phyloP scores from a whole-genome alignment of 768 basidiomycete genomes.

The Boletus rex-veris region DNA sequence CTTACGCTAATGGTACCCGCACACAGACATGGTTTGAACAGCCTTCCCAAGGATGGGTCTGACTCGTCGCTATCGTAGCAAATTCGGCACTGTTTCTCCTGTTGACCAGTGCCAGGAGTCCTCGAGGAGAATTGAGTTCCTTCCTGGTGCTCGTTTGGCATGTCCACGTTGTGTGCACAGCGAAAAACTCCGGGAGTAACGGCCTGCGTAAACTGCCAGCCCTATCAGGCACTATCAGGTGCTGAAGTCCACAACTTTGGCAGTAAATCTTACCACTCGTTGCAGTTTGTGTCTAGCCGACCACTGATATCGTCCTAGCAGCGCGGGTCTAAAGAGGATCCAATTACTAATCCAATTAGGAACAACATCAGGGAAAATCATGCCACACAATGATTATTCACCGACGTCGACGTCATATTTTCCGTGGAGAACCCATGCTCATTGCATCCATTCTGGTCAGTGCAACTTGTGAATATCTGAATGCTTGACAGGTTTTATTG shows the following conservation, averaged over 20 bases:
- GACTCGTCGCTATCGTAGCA: slow-evolving; percentile 69
- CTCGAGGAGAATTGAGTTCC: not conserved
- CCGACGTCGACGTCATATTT: not conserved
- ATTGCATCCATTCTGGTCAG: not conserved
- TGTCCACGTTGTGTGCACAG: slow-evolving; percentile 9
- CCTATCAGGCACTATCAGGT: slow-evolving; percentile 1
- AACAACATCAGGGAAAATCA: slow-evolving; percentile 1
- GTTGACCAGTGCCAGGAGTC: slow-evolving; percentile 16
- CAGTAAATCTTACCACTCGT: slow-evolving; percentile 3
- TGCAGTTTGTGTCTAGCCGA: not conserved
- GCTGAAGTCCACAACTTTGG: not conserved
- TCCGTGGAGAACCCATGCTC: not conserved
- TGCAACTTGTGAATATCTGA: slow-evolving; percentile 1
- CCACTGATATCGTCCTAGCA: not conserved
- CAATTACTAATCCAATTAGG: not conserved
- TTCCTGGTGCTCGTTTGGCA: slow-evolving; percentile 16
- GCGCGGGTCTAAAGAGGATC: slow-evolving; percentile 5
- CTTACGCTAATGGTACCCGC: slow-evolving; percentile 72
- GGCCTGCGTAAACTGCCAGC: not conserved
- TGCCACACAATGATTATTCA: not conserved
- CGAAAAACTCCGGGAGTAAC: not conserved
- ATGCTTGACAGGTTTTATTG: not conserved
- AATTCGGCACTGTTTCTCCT: slow-evolving; percentile 78
- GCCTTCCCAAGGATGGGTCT: slow-evolving; percentile 60
- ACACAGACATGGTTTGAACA: slow-evolving; percentile 71